Evolutionary conservation across 352 stramenopile species (phyloP).

Genomic region (Phytophthora constricta): DNA sequence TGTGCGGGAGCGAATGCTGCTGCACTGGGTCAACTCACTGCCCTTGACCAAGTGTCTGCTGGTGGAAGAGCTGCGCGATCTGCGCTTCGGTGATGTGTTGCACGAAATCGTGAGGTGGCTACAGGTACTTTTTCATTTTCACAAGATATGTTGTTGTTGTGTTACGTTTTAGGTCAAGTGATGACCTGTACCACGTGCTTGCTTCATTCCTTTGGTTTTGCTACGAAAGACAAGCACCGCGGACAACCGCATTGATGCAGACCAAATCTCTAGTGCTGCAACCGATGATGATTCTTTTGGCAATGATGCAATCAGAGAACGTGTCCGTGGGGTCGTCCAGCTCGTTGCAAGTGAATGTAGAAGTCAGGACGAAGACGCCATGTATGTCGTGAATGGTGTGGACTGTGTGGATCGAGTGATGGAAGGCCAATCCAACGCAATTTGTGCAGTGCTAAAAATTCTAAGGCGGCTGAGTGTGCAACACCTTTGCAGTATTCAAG

Average conservation of each 20-base stretch:
- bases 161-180: too few relatives aligned
- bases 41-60: constrained; percentile 65
- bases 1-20: constrained; percentile 45
- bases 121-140: too few relatives aligned
- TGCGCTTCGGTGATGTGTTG: constrained; percentile 70
- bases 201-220: too few relatives aligned
- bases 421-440: constrained; percentile 39
- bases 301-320: constrained; percentile 1
- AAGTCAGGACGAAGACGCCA: constrained; percentile 47
- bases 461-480: constrained; percentile 44
- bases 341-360: constrained; percentile 51
- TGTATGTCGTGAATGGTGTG: constrained; percentile 58
- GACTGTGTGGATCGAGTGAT: constrained; percentile 47
- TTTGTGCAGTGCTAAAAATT: constrained; percentile 55
- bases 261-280: too few relatives aligned
- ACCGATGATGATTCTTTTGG: constrained; percentile 4
- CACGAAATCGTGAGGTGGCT: constrained; percentile 54
- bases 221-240: neutral
- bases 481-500: neutral
- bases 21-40: constrained; percentile 83
- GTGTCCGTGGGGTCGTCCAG: constrained; percentile 43
- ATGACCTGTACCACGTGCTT: too few relatives aligned
- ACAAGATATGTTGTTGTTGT: too few relatives aligned
- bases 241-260: constrained; percentile 5
- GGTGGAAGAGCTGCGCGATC: constrained; percentile 56